Evolutionary conservation across 2,329 filamentous ascomycete genomes (phyloP).

Genomic region (Cladosporium sp.): DNA sequence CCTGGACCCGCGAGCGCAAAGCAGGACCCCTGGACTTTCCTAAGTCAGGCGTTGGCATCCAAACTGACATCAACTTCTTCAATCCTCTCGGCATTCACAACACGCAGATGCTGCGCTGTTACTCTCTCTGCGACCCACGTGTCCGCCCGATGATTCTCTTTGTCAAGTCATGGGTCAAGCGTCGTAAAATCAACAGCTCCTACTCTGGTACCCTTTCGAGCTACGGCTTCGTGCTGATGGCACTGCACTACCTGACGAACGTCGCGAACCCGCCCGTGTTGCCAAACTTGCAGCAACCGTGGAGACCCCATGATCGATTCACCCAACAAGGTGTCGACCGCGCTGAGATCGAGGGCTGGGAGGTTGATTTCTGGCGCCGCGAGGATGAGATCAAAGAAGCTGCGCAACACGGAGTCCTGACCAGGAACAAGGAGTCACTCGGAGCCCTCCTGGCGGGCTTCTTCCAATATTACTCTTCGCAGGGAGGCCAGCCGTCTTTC

Average conservation of each 20-base stretch:
- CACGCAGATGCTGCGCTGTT: constrained; percentile 76
- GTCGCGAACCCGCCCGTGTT: constrained; percentile 75
- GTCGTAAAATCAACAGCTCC: constrained; percentile 77
- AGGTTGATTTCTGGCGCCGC: constrained; percentile 74
- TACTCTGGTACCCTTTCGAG: constrained; percentile 83
- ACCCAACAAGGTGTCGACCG: constrained; percentile 23
- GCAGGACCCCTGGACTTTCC: constrained; percentile 67
- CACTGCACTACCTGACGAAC: constrained; percentile 88
- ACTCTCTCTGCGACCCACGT: constrained; percentile 72
- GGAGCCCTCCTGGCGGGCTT: constrained; percentile 75
- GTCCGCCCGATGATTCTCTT: constrained; percentile 78
- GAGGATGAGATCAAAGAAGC: constrained; percentile 64
- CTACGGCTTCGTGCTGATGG: constrained; percentile 90
- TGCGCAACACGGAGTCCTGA: constrained; percentile 56
- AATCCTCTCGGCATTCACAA: constrained; percentile 81
- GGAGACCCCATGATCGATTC: constrained; percentile 39
- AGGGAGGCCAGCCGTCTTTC: constrained; percentile 59
- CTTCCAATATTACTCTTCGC: constrained; percentile 74
- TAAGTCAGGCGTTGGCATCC: constrained; percentile 71
- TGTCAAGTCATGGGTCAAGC: constrained; percentile 87
- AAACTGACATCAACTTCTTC: constrained; percentile 90
- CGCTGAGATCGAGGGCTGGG: constrained; percentile 48
- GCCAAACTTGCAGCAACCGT: constrained; percentile 69
- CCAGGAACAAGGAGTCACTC: constrained; percentile 64
- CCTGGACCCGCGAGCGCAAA: constrained; percentile 45